Evolutionary conservation across 345 rosid genomes (phyloP), one percentile per base, ranked within the genome.

Genomic region (Salix suchowensis): DNA sequence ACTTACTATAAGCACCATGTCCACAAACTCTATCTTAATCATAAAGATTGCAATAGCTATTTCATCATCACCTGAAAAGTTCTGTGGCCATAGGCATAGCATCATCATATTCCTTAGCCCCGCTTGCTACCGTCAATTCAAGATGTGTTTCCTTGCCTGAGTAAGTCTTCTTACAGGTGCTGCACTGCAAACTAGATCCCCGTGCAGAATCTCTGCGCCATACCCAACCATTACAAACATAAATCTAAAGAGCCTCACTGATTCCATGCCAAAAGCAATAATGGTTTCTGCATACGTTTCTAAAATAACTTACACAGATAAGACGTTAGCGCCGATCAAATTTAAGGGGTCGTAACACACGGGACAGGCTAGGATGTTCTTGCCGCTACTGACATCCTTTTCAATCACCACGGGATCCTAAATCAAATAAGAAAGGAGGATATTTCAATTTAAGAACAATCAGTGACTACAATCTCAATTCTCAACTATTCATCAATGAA

Each of bases 341-440:
- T 81, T 79, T 6, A 94, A 79, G 7, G 86, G 89, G 76, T 75
- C 61, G 69, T 86, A 92, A 83, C 98, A 92, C 32, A 94, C 84
- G 32, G 98, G 98, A 83, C 97, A 94, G 67, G 97, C 97, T 76
- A 94, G 81, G 37, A 84, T 68, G 65, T 74, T 77, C 70, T 77
- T 80, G 73, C 66, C 78, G 6, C 36, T 32, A 39, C 65, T 58
- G 34, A 67, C 83, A 52, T 87, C 82, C 75, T 78, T 83, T 26
- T 84, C 82, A 15, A 75, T 87, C 82, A 46, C 79, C 24, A 50
- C 54, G 6, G 85, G 30, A 34, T 84, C 91, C 88, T 89, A 14
- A 10, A 44, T 64, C 48, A 34, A 37, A 70, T 6, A 21, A 60
- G 21, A 44, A 62, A 10, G 12, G 18, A 5, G 30, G 1, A 64